Evolutionary conservation across 768 basidiomycete genomes (phyloP).

Genomic region (Leucogyrophana mollusca): DNA sequence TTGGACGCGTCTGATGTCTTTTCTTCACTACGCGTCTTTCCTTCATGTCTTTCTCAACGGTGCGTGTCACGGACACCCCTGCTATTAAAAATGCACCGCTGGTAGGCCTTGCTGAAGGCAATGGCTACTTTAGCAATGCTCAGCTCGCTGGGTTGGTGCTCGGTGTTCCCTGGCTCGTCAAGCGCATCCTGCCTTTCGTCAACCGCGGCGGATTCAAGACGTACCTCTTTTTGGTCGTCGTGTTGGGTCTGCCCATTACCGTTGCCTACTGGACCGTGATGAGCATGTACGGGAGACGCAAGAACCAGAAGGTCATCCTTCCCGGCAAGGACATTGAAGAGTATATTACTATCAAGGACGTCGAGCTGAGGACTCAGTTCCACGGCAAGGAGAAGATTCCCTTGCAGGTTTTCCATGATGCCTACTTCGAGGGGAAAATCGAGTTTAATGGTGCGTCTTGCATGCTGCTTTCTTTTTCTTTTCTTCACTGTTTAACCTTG

Average conservation of each 20-base stretch:
- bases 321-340: constrained; percentile 85
- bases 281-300: constrained; percentile 76
- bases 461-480: background rate
- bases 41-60: constrained; percentile 44
- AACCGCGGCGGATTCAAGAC: constrained; percentile 83
- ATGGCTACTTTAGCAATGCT: constrained; percentile 76
- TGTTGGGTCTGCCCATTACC: constrained; percentile 76
- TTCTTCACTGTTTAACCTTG: background rate
- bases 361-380: constrained; percentile 76
- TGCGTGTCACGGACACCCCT: constrained; percentile 63
- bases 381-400: constrained; percentile 88
- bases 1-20: background rate
- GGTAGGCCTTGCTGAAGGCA: constrained; percentile 81
- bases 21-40: constrained; percentile 1
- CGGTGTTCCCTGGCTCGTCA: constrained; percentile 81
- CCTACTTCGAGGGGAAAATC: constrained; percentile 93
- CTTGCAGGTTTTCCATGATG: constrained; percentile 97
- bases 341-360: constrained; percentile 90
- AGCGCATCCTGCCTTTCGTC: constrained; percentile 78
- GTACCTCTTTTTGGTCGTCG: constrained; percentile 73
- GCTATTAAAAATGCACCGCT: constrained; percentile 86
- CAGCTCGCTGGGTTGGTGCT: constrained; percentile 79
- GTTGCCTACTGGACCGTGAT: constrained; percentile 89
- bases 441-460: constrained; percentile 82
- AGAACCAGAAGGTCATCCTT: constrained; percentile 81